These are phyloP conservation scores for Phytopythium aichiense DNA, from an alignment of 352 stramenopile species.

Conservation along the genomic window DNA sequence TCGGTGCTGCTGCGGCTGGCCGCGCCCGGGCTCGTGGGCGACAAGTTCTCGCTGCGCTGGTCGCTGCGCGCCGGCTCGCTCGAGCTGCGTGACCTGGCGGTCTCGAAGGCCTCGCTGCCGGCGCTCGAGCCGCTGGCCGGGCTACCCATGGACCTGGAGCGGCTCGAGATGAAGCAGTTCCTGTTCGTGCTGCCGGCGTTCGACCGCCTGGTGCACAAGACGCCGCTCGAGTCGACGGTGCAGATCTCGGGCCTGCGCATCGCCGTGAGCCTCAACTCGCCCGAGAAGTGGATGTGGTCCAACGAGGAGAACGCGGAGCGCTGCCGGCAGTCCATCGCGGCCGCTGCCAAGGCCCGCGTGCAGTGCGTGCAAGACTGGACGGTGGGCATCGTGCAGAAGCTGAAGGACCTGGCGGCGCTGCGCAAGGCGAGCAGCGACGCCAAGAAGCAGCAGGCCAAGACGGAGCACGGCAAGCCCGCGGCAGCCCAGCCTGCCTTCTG, in stretches of 20 bases:
- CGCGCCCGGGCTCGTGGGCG: slow-evolving; percentile 37
- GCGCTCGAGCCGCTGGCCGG: slow-evolving; percentile 54
- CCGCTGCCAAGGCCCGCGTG: slow-evolving; percentile 46
- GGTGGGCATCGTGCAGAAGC: slow-evolving; percentile 46
- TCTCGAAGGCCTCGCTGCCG: slow-evolving; percentile 38
- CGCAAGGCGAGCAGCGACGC: slow-evolving; percentile 25
- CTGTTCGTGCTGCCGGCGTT: slow-evolving; percentile 52
- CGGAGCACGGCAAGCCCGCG: slow-evolving; percentile 1
- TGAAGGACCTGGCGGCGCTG: slow-evolving; percentile 43
- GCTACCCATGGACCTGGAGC: slow-evolving; percentile 62
- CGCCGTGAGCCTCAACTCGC: slow-evolving; percentile 47
- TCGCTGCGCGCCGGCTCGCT: slow-evolving; percentile 56
- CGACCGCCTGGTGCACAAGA: slow-evolving; percentile 19
- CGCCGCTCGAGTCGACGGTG: slow-evolving; percentile 42
- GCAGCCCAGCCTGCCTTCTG: slow-evolving; percentile 38
- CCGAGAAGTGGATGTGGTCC: slow-evolving; percentile 78
- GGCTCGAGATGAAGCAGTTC: slow-evolving; percentile 50
- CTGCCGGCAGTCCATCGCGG: slow-evolving; percentile 45
- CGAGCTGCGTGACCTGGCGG: slow-evolving; percentile 50
- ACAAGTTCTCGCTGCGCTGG: slow-evolving; percentile 56
- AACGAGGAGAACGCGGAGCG: slow-evolving; percentile 59
- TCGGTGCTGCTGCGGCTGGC: slow-evolving; percentile 48
- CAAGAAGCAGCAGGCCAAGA: slow-evolving; percentile 7
- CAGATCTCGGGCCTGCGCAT: slow-evolving; percentile 52
- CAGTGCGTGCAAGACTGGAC: slow-evolving; percentile 59